Conservation (phyloP, 805 yeast species). For the Maudiozyma bulderi region DNA sequence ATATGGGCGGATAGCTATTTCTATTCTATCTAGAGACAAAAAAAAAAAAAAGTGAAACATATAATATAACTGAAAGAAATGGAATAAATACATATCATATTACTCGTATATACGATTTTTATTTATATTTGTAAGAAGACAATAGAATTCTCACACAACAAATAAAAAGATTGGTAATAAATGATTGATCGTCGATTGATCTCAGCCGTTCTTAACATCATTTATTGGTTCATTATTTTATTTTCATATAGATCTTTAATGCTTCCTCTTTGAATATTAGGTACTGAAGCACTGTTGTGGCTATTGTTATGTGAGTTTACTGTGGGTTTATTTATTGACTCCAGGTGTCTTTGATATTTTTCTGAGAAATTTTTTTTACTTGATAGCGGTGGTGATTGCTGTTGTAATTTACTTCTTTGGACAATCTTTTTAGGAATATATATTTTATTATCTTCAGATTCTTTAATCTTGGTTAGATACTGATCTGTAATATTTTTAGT, state of each 20-base stretch:
- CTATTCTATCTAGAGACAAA: neutral
- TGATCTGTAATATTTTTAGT: slow-evolving; percentile 3
- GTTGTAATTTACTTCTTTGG: neutral
- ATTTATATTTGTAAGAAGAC: too few species aligned
- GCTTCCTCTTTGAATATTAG: neutral
- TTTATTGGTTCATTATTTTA: neutral
- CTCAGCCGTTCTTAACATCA: too few species aligned
- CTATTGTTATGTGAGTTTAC: too few species aligned
- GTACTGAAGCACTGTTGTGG: neutral
- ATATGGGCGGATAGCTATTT: too few species aligned
- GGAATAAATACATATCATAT: too few species aligned
- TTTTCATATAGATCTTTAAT: neutral
- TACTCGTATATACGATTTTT: too few species aligned
- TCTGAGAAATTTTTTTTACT: neutral
- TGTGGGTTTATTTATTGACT: neutral
- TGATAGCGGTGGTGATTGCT: neutral
- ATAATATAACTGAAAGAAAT: too few species aligned
- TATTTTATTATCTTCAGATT: neutral
- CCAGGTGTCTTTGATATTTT: slow-evolving; percentile 1
- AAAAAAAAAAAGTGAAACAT: neutral
- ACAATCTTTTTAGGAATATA: neutral
- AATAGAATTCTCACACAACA: too few species aligned
- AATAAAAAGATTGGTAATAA: too few species aligned
- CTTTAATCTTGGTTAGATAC: slow-evolving; percentile 3
- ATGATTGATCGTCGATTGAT: too few species aligned